Percentiles rank a stretch among this genome's conserved stretches.
phyloP scores from a whole-genome alignment of 495 filamentous ascomycete genomes.

The Pseudevernia furfuracea region DNA sequence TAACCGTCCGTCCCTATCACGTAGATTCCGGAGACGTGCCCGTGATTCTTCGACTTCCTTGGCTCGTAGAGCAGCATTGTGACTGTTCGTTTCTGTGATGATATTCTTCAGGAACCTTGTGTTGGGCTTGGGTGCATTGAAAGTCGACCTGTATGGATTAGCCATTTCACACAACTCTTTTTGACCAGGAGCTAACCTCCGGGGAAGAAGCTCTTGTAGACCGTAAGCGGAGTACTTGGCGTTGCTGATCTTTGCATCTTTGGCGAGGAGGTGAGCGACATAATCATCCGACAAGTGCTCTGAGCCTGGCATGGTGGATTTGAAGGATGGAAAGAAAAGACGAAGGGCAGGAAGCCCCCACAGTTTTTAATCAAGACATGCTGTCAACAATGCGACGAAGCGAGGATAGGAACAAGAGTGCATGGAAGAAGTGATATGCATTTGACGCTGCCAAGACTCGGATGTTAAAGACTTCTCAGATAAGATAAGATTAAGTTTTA shows the following conservation, averaged over 20 bases:
- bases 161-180: constrained; percentile 16
- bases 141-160: constrained; percentile 37
- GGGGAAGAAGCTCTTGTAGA: constrained; percentile 59
- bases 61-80: constrained; percentile 79
- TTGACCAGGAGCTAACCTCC: constrained; percentile 44
- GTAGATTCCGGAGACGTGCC: constrained; percentile 48
- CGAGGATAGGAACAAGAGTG: not conserved
- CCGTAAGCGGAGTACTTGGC: constrained; percentile 67
- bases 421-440: not conserved
- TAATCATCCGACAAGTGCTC: constrained; percentile 50
- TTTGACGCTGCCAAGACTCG: constrained; percentile 8
- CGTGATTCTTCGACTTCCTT: constrained; percentile 66
- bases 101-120: constrained; percentile 83
- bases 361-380: not conserved
- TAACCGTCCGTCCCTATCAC: constrained; percentile 29
- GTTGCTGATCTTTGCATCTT: constrained; percentile 64
- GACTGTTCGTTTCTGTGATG: constrained; percentile 76
- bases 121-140: constrained; percentile 78
- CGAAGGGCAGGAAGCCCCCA: not conserved
- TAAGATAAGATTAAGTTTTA: too few relatives aligned
- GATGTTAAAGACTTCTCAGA: constrained; percentile 5
- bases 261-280: constrained; percentile 62
- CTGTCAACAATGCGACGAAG: constrained; percentile 1
- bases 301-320: constrained; percentile 27
- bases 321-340: constrained; percentile 3